phyloP scores from a whole-genome alignment of 176 grass and related monocot species.

The Cymbopogon citratus region DNA sequence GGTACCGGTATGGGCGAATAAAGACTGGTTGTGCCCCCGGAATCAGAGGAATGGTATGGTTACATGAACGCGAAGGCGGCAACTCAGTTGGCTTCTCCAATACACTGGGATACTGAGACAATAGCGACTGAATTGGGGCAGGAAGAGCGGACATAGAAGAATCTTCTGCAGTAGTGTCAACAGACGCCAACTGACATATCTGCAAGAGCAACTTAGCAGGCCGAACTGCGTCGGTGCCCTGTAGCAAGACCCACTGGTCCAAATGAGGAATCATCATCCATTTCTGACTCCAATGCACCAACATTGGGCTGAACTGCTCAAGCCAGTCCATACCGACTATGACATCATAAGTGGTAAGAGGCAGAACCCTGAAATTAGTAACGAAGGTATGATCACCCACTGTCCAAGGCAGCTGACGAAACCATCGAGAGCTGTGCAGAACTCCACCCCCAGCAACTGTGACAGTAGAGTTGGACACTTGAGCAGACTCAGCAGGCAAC shows the following conservation, averaged over 20 bases:
- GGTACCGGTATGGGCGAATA: not conserved
- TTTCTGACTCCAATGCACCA: not conserved
- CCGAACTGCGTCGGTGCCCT: too few relatives aligned
- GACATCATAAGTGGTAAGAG: accelerated
- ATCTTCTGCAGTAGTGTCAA: too few relatives aligned
- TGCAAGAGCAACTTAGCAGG: too few relatives aligned
- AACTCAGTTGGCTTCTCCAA: not conserved
- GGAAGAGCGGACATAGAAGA: not conserved
- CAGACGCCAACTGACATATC: too few relatives aligned
- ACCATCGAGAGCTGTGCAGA: too few relatives aligned
- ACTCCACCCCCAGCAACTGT: too few relatives aligned
- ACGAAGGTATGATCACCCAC: too few relatives aligned
- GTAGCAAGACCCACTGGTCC: accelerated
- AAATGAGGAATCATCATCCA: not conserved
- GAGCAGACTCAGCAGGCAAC: too few relatives aligned
- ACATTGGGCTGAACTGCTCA: accelerated
- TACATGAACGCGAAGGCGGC: not conserved
- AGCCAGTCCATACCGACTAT: not conserved
- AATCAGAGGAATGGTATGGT: not conserved
- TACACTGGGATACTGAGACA: too few relatives aligned
- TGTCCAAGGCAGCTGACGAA: too few relatives aligned
- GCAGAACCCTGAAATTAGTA: accelerated
- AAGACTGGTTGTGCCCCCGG: not conserved
- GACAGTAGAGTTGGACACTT: too few relatives aligned
- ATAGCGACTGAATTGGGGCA: too few relatives aligned